phyloP scores from a whole-genome alignment of 108 stramenopile genomes.

The Nitzschia palea region DNA sequence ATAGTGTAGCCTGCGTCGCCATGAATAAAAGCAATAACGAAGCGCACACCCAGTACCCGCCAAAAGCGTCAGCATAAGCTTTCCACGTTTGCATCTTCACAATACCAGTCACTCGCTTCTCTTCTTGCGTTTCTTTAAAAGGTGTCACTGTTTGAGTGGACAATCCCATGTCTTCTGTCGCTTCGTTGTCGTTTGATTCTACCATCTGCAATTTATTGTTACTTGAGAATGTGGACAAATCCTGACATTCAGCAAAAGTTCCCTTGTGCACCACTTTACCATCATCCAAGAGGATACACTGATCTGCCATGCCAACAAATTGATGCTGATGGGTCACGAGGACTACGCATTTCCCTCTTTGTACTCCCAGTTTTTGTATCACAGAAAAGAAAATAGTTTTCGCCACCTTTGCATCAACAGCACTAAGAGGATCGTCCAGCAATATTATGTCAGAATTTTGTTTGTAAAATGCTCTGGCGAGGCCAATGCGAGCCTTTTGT shows the following conservation, averaged over 20 bases:
- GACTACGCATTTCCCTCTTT: conserved; percentile 47
- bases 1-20: conserved; percentile 56
- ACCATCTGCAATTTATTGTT: not conserved
- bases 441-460: conserved; percentile 73
- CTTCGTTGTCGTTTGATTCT: not conserved
- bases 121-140: conserved; percentile 53
- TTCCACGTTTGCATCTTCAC: conserved; percentile 72
- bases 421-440: conserved; percentile 92
- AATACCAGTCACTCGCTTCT: conserved; percentile 69
- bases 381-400: conserved; percentile 58
- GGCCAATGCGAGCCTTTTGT: conserved; percentile 87
- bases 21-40: conserved; percentile 56
- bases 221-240: not conserved
- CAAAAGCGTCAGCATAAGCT: conserved; percentile 70
- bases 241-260: not conserved
- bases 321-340: conserved; percentile 96
- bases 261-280: conserved; percentile 68
- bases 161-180: not conserved
- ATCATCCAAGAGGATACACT: conserved; percentile 75
- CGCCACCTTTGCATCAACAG: conserved; percentile 91
- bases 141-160: not conserved
- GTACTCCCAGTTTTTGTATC: not conserved
- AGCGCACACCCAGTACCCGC: conserved; percentile 48
- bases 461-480: conserved; percentile 71
- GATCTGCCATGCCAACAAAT: conserved; percentile 55